Percentiles rank a stretch among this genome's conserved stretches.
Conservation (phyloP, 305 asterid genomes). For the Rubia peregrina region DNA sequence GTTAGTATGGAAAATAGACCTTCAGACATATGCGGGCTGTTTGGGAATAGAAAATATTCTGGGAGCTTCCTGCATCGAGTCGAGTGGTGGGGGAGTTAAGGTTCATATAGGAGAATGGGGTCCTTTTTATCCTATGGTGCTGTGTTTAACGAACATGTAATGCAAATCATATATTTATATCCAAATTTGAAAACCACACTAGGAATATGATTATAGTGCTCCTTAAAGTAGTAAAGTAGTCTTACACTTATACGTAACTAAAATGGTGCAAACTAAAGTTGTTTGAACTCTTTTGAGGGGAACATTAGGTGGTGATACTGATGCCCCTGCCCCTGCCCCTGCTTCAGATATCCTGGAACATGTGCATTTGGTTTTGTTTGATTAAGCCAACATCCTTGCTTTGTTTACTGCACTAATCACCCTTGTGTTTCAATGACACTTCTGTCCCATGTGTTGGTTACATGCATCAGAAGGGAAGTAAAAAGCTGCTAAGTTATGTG, state of each 20-base stretch:
- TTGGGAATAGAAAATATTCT: not conserved
- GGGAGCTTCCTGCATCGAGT: not conserved
- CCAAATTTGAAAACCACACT: not conserved
- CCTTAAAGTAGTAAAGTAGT: not conserved
- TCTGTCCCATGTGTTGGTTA: conserved; percentile 13
- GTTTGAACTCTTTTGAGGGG: not conserved
- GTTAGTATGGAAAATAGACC: not conserved
- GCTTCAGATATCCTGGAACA: not conserved
- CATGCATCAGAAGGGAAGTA: conserved; percentile 34
- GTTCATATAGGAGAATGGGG: not conserved
- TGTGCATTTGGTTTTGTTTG: not conserved
- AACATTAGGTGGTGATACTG: not conserved
- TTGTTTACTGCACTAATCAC: not conserved
- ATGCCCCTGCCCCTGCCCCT: not conserved
- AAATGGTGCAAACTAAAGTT: not conserved
- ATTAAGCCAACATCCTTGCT: not conserved
- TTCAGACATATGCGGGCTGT: not conserved
- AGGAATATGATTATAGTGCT: not conserved
- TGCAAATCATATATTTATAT: not conserved
- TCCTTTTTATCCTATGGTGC: not conserved
- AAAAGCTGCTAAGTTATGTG: conserved; percentile 47
- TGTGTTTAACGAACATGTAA: not conserved
- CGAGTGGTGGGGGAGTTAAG: not conserved
- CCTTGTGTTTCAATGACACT: conserved; percentile 7
- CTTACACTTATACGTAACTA: not conserved